These are phyloP conservation scores for Nyctanthes arbortristis DNA, from an alignment of 257 asterid species.

Conservation along the genomic window DNA sequence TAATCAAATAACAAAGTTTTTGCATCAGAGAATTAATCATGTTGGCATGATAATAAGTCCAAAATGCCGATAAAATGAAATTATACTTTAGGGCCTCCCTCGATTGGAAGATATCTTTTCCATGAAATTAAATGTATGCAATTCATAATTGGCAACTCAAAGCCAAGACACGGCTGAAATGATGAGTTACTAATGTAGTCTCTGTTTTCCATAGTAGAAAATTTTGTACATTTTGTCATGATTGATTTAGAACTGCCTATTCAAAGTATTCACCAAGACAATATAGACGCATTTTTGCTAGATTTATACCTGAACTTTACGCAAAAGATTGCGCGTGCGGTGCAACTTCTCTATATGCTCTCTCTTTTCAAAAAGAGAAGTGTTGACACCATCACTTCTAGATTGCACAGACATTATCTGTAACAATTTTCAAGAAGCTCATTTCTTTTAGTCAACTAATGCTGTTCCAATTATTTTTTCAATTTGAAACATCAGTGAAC, in stretches of 20 bases:
- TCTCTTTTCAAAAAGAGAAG: constrained; percentile 92
- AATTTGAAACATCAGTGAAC: constrained; percentile 14
- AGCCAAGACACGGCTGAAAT: constrained; percentile 7
- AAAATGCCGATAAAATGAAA: not conserved
- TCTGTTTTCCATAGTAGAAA: not conserved
- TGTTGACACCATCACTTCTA: constrained; percentile 95
- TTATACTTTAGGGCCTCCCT: not conserved
- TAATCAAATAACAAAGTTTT: not conserved
- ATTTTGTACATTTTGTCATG: not conserved
- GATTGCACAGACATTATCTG: constrained; percentile 98
- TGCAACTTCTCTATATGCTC: constrained; percentile 97
- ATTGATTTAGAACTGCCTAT: not conserved
- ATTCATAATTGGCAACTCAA: constrained; percentile 26
- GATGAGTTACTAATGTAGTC: not conserved
- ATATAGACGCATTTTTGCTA: constrained; percentile 1
- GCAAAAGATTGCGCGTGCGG: constrained; percentile 89
- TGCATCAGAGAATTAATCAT: not conserved
- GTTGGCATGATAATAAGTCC: not conserved
- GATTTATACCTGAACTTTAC: constrained; percentile 88
- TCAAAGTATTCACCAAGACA: constrained; percentile 3
- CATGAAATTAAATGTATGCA: constrained; percentile 9
- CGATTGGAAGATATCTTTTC: constrained; percentile 4
- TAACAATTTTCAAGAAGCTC: constrained; percentile 21
- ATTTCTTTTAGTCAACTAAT: not conserved
- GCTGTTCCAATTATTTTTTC: constrained; percentile 7